Conservation (phyloP, 1,284 basidiomycete species). For the Ganoderma boninense region DNA sequence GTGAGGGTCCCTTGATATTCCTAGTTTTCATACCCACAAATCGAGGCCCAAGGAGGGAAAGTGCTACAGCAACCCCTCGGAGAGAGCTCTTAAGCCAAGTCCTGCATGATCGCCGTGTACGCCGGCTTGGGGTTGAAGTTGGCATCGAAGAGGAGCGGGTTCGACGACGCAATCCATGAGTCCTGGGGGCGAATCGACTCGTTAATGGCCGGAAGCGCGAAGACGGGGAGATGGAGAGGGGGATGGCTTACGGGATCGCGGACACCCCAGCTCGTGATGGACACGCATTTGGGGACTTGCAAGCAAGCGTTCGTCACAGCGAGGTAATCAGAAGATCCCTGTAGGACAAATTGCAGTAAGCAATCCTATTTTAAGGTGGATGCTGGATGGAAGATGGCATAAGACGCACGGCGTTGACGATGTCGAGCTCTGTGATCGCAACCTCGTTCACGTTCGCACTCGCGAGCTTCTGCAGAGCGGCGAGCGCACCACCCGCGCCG, state of each 20-base stretch:
- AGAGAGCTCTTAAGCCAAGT: constrained; percentile 23
- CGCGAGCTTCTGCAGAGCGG: constrained; percentile 46
- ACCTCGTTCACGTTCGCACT: constrained; percentile 52
- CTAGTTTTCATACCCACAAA: too few relatives aligned
- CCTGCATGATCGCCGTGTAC: constrained; percentile 52
- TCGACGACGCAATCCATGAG: constrained; percentile 52
- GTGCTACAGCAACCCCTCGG: neutral
- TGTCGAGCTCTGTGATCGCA: constrained; percentile 52
- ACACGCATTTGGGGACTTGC: constrained; percentile 51
- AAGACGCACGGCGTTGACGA: constrained; percentile 36
- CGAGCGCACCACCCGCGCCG: constrained; percentile 49
- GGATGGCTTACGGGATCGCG: constrained; percentile 51
- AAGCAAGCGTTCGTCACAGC: constrained; percentile 57
- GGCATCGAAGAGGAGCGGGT: constrained; percentile 53
- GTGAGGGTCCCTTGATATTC: too few relatives aligned
- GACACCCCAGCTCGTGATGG: constrained; percentile 59
- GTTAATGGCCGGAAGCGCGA: neutral
- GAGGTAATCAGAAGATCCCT: constrained; percentile 50
- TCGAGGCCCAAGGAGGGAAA: neutral
- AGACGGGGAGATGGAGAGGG: neutral
- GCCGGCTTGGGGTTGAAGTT: constrained; percentile 58
- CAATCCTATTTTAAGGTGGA: too few relatives aligned
- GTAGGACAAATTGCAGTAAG: too few relatives aligned
- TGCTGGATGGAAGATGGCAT: too few relatives aligned
- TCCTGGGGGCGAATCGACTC: constrained; percentile 38